These are phyloP conservation scores for Canavalia ensiformis DNA, from an alignment of 306 rosid genomes.

Conservation along the genomic window DNA sequence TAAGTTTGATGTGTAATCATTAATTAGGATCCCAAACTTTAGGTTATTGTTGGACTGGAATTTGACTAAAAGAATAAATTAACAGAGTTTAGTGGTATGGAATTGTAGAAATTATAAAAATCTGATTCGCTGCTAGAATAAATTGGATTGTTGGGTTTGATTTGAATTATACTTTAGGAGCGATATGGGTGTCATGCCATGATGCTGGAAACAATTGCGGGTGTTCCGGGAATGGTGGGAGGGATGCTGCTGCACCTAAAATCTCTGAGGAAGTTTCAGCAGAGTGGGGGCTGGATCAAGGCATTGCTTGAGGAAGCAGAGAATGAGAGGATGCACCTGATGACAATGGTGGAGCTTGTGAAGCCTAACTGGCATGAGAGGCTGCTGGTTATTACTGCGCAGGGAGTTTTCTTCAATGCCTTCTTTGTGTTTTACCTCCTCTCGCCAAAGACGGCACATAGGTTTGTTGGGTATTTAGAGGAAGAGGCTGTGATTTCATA, in stretches of 20 bases:
- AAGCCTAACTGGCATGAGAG: constrained; percentile 82
- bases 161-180: constrained; percentile 53
- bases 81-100: neutral
- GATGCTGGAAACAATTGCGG: constrained; percentile 91
- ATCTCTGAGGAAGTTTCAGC: constrained; percentile 72
- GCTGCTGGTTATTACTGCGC: constrained; percentile 69
- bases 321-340: constrained; percentile 89
- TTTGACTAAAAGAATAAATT: neutral
- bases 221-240: constrained; percentile 86
- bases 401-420: constrained; percentile 85
- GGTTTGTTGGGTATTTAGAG: constrained; percentile 81
- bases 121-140: neutral
- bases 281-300: constrained; percentile 82
- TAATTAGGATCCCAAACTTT: neutral
- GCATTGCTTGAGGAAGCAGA: constrained; percentile 89
- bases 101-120: too few relatives aligned
- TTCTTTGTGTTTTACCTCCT: constrained; percentile 66
- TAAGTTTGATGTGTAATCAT: neutral
- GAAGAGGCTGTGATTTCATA: constrained; percentile 82
- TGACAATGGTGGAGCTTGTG: constrained; percentile 86
- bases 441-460: constrained; percentile 75
- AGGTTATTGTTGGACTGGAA: neutral
- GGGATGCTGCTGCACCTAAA: constrained; percentile 78
- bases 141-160: neutral
- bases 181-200: constrained; percentile 87